These are phyloP conservation scores for Ophiognomonia clavigignenti-juglandacearum DNA, from an alignment of 2,329 filamentous ascomycete species.

Conservation along the genomic window DNA sequence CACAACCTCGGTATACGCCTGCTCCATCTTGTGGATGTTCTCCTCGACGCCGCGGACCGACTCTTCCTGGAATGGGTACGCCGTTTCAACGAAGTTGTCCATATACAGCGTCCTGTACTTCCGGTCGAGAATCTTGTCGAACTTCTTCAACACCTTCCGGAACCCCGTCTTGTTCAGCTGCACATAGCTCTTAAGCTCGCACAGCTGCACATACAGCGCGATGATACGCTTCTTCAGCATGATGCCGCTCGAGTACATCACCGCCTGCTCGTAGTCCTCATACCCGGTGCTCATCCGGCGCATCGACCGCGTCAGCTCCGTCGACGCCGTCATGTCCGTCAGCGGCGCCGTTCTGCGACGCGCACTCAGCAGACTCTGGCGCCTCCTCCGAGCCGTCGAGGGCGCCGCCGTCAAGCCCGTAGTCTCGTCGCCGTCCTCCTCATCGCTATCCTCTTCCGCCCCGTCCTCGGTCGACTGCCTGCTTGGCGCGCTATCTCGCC, in stretches of 20 bases:
- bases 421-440: conserved; percentile 56
- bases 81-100: conserved; percentile 64
- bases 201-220: conserved; percentile 83
- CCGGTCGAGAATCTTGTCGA: conserved; percentile 90
- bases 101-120: conserved; percentile 76
- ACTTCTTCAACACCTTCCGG: conserved; percentile 95
- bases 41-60: conserved; percentile 68
- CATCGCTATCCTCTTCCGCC: conserved; percentile 59
- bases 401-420: conserved; percentile 50
- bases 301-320: conserved; percentile 52
- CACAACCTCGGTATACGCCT: conserved; percentile 74
- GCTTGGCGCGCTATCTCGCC: conserved; percentile 35
- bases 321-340: conserved; percentile 58
- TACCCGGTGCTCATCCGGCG: conserved; percentile 63
- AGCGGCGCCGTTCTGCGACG: conserved; percentile 33
- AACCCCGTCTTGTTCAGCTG: conserved; percentile 97
- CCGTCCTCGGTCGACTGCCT: conserved; percentile 51
- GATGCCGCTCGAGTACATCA: conserved; percentile 63
- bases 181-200: conserved; percentile 91
- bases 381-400: conserved; percentile 41
- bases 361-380: conserved; percentile 32
- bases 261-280: conserved; percentile 74
- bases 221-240: conserved; percentile 91
- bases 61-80: conserved; percentile 73
- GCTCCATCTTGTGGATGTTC: conserved; percentile 70